phyloP scores from a whole-genome alignment of 2,329 filamentous ascomycete species.

The Scedosporium aurantiacum region DNA sequence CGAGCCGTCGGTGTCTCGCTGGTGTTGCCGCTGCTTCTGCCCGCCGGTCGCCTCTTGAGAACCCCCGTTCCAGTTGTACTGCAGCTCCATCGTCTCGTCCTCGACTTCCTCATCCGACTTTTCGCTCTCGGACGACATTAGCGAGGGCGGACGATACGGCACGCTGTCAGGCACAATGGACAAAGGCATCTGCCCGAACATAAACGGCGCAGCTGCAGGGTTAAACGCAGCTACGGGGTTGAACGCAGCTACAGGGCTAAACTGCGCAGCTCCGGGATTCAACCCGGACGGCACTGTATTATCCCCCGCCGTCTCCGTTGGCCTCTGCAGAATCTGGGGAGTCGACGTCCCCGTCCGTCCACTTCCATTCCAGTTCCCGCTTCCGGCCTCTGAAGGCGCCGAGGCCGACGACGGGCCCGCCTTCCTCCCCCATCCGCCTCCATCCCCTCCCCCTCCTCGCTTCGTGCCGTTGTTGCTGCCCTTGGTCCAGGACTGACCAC shows the following conservation, averaged over 20 bases:
- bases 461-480: background rate
- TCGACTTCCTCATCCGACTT: background rate
- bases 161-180: too few species aligned
- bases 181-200: too few species aligned
- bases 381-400: background rate
- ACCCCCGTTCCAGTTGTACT: background rate
- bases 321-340: too few species aligned
- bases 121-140: background rate
- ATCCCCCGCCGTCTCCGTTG: too few species aligned
- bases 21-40: background rate
- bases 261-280: too few species aligned
- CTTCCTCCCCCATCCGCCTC: background rate
- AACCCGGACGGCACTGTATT: too few species aligned
- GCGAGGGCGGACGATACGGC: background rate
- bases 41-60: background rate
- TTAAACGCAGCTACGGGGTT: too few species aligned
- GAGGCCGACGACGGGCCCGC: background rate
- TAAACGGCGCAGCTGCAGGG: too few species aligned
- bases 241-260: too few species aligned
- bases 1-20: background rate
- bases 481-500: background rate
- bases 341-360: too few species aligned
- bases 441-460: background rate
- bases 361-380: background rate
- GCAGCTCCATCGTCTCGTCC: background rate